These are phyloP conservation scores for Margaritispora aquatica DNA, from an alignment of 495 filamentous ascomycete species.

Conservation along the genomic window DNA sequence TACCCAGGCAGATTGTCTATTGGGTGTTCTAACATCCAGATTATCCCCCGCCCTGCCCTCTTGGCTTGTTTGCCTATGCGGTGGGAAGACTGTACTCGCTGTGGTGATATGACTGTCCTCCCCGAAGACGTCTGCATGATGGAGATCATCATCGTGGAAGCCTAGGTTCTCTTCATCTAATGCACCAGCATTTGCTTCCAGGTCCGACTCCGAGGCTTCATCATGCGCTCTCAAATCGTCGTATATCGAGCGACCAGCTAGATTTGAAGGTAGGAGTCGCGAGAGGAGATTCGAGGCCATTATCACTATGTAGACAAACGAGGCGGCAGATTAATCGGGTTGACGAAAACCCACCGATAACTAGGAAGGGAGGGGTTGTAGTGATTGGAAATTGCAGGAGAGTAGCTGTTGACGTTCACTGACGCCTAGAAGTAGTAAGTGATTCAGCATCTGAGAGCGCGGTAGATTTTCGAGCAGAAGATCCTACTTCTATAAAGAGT, in stretches of 20 bases:
- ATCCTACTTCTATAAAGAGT: not conserved
- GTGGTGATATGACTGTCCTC: constrained; percentile 59
- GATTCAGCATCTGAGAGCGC: not conserved
- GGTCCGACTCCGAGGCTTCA: constrained; percentile 50
- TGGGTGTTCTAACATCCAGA: constrained; percentile 3
- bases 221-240: constrained; percentile 61
- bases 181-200: constrained; percentile 60
- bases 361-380: not conserved
- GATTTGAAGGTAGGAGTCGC: constrained; percentile 57
- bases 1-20: constrained; percentile 16
- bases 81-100: constrained; percentile 40
- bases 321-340: not conserved
- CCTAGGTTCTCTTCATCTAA: constrained; percentile 64
- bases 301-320: constrained; percentile 6
- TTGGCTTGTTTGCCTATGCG: constrained; percentile 2
- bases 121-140: constrained; percentile 50
- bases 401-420: not conserved
- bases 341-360: not conserved
- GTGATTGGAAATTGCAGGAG: not conserved
- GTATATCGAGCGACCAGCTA: constrained; percentile 61
- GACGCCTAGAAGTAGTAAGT: not conserved
- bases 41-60: not conserved
- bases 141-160: constrained; percentile 68
- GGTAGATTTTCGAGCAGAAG: not conserved
- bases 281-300: constrained; percentile 79